Conservation (phyloP, 495 filamentous ascomycete genomes). For the Aspergillus diversus region DNA sequence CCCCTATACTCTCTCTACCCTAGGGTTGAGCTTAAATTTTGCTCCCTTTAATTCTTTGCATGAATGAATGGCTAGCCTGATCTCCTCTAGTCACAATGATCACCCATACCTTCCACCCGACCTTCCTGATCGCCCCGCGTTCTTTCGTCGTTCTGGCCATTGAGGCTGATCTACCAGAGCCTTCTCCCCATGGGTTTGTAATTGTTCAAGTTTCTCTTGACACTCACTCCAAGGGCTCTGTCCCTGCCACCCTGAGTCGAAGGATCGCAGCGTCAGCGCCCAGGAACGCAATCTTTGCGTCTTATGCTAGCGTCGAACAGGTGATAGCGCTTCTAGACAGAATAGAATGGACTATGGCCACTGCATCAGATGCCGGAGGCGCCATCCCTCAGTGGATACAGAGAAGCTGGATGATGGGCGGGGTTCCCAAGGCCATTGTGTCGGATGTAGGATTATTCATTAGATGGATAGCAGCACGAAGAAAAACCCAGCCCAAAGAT, state of each 20-base stretch:
- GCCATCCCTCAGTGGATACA: conserved; percentile 70
- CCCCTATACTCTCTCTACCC: conserved; percentile 46
- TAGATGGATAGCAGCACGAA: conserved; percentile 54
- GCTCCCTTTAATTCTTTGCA: not conserved
- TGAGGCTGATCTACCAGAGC: conserved; percentile 30
- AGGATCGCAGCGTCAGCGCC: conserved; percentile 33
- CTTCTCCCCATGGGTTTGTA: conserved; percentile 45
- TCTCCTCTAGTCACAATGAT: conserved; percentile 44
- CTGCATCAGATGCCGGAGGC: conserved; percentile 69
- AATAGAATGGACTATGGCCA: conserved; percentile 71
- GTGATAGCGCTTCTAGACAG: conserved; percentile 39
- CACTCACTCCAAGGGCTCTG: conserved; percentile 35
- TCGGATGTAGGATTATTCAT: conserved; percentile 75
- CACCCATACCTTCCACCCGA: conserved; percentile 44
- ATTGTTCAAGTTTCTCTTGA: conserved; percentile 59
- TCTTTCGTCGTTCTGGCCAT: conserved; percentile 43
- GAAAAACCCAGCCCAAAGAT: conserved; percentile 25
- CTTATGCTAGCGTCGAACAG: conserved; percentile 66
- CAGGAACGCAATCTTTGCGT: conserved; percentile 53
- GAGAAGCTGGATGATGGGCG: conserved; percentile 55
- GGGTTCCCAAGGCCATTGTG: conserved; percentile 65
- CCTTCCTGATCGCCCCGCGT: conserved; percentile 39
- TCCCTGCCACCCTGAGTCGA: conserved; percentile 35
- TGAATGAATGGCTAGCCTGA: not conserved
- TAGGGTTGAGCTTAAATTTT: conserved; percentile 30